Evolutionary conservation across 2,329 filamentous ascomycete genomes (phyloP).

Genomic region (Alternaria panax): DNA sequence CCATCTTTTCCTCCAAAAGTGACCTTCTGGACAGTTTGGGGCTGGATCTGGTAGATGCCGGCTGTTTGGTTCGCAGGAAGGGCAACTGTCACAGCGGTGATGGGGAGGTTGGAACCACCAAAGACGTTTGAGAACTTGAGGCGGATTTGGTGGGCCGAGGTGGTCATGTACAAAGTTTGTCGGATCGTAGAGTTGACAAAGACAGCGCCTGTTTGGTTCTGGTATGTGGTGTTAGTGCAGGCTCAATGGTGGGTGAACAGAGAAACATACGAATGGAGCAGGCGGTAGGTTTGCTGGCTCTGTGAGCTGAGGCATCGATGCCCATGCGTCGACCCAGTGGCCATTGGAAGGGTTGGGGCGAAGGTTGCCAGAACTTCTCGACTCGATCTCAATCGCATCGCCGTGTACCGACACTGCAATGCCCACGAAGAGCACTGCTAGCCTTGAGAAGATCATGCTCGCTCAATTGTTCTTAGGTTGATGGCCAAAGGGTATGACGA

Average conservation of each 20-base stretch:
- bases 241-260: neutral
- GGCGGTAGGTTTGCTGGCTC: slow-evolving; percentile 69
- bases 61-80: slow-evolving; percentile 62
- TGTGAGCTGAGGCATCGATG: slow-evolving; percentile 70
- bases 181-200: slow-evolving; percentile 70
- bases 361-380: slow-evolving; percentile 12
- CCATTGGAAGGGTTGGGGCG: slow-evolving; percentile 42
- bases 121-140: slow-evolving; percentile 72
- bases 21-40: slow-evolving; percentile 60
- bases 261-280: slow-evolving; percentile 57
- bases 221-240: neutral
- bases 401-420: slow-evolving; percentile 20
- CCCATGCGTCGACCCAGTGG: slow-evolving; percentile 70
- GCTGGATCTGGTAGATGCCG: slow-evolving; percentile 62
- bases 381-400: slow-evolving; percentile 9
- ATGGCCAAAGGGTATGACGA: neutral
- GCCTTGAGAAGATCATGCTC: slow-evolving; percentile 25
- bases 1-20: slow-evolving; percentile 65
- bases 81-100: slow-evolving; percentile 66
- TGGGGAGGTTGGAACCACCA: slow-evolving; percentile 65
- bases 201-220: slow-evolving; percentile 63
- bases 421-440: slow-evolving; percentile 23
- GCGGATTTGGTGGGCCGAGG: slow-evolving; percentile 64
- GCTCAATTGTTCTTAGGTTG: neutral
- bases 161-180: slow-evolving; percentile 69